Percentiles rank a stretch among this genome's conserved stretches.
phyloP scores from a whole-genome alignment of 2,329 filamentous ascomycete species.

The Fusarium sp. region DNA sequence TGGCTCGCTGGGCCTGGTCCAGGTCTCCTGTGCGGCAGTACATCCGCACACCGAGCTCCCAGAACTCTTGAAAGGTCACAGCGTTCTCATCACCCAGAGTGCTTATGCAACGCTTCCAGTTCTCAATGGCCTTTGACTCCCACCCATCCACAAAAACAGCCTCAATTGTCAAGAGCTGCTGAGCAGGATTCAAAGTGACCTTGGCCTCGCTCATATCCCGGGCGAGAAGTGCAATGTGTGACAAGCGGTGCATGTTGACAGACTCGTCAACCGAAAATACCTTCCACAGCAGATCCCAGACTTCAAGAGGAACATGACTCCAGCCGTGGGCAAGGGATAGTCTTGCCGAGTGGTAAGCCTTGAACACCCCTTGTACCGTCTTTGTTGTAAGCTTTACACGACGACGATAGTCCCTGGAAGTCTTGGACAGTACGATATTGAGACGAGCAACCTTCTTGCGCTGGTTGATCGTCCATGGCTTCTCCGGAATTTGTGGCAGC shows the following conservation, averaged over 20 bases:
- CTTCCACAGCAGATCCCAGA: constrained; percentile 77
- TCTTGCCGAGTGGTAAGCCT: constrained; percentile 62
- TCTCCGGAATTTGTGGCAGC: constrained; percentile 54
- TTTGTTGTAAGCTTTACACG: constrained; percentile 49
- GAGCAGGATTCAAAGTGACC: constrained; percentile 65
- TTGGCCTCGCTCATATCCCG: constrained; percentile 75
- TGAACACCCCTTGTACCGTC: constrained; percentile 60
- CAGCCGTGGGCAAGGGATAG: constrained; percentile 60
- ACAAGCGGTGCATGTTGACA: constrained; percentile 67
- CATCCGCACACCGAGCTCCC: constrained; percentile 75
- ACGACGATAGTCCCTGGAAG: constrained; percentile 48
- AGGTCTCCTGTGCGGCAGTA: constrained; percentile 68
- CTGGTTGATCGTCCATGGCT: constrained; percentile 55
- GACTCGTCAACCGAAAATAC: constrained; percentile 66
- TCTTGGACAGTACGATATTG: constrained; percentile 50
- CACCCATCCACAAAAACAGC: constrained; percentile 74
- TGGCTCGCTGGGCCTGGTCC: constrained; percentile 69
- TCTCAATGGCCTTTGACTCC: constrained; percentile 69
- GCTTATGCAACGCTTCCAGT: constrained; percentile 70
- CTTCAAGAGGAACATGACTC: constrained; percentile 67
- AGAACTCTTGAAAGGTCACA: constrained; percentile 66
- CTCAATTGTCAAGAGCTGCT: constrained; percentile 76
- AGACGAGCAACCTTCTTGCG: constrained; percentile 55
- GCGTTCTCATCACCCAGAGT: constrained; percentile 62
- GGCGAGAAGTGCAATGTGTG: constrained; percentile 71